Base-by-base conservation (phyloP, 2,329 filamentous ascomycete genomes). In the Chrysoporthe puriensis region DNA sequence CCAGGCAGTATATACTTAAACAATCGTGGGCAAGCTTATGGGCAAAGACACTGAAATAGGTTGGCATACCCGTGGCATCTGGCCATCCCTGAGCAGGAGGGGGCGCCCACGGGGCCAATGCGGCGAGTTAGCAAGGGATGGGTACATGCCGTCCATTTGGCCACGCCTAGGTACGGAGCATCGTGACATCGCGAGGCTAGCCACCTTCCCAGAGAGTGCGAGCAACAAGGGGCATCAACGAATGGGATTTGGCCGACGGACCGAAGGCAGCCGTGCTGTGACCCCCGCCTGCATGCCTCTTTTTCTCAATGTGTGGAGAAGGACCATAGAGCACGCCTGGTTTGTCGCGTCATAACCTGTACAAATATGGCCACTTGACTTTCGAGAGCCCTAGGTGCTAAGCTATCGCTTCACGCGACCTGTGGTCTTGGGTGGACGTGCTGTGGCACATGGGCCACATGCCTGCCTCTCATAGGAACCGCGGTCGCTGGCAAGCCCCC, bases 1-100 rank as follows among this genome's bases (percentile, higher is more conserved):
- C 14, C 61, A 57, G 36, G 52, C 59, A 50, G 63, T 68, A 69
- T 70, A 70, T 69, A 69, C 32, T 16, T 18, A 58, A 34, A 61
- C 36, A 60, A 16, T 13, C 26, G n/a, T 21, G 18, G 9, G 44
- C 36, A 18, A 43, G n/a, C 61, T 21, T 43, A 46, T 36, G 16
- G 11, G n/a, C 32, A 46, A 36, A 6, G 18, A 18, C 26, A 43
- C 40, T 40, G 46, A 43, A 40, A 8, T 54, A 58, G 46, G 52
- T n/a, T 32, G 60, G 26, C 34, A 54, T 57, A 48, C 64, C 46
- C 13, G 16, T 26, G 59, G 59, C 62, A 52, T 59, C 54, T 52
- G 63, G 56, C 64, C 54, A 66, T 58, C 42, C 68, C 52, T 56
- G 66, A 11, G 46, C 43, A 58, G 44, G 57, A 63, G 40, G 42